Evolutionary conservation across 140 eudicot genomes (phyloP).

Genomic region (Cichorium intybus): DNA sequence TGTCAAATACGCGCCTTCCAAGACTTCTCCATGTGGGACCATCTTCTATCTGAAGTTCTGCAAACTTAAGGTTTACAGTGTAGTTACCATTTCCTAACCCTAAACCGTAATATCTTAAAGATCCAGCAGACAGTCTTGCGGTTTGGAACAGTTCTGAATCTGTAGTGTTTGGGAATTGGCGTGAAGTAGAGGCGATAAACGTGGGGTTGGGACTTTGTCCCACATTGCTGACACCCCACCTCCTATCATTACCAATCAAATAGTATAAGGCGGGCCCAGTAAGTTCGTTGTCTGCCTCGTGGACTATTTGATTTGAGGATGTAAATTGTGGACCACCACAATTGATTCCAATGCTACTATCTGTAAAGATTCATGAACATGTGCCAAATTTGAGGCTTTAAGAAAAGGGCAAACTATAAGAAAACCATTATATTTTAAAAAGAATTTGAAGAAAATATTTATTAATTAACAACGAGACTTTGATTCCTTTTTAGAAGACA

Average conservation of each 20-base stretch:
- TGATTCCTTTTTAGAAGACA: too few relatives aligned
- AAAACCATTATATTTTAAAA: too few relatives aligned
- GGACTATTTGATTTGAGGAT: constrained; percentile 23
- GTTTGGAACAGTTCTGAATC: too few relatives aligned
- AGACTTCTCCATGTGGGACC: too few relatives aligned
- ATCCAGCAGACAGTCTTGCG: too few relatives aligned
- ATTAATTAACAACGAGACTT: too few relatives aligned
- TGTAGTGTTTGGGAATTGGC: constrained; percentile 50
- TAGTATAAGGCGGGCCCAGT: constrained; percentile 63
- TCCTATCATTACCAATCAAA: constrained; percentile 29
- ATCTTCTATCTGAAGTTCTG: constrained; percentile 25
- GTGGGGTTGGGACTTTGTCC: constrained; percentile 40
- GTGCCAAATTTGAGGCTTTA: too few relatives aligned
- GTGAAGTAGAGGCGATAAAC: constrained; percentile 13
- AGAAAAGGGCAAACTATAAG: too few relatives aligned
- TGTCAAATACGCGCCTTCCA: constrained; percentile 16
- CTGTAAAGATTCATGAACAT: constrained; percentile 16
- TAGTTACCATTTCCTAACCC: constrained; percentile 79
- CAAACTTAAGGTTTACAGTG: constrained; percentile 64
- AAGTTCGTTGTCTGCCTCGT: constrained; percentile 46
- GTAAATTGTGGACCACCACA: constrained; percentile 71
- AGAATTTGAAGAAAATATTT: too few relatives aligned
- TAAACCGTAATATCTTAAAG: too few relatives aligned
- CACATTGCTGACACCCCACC: constrained; percentile 88
- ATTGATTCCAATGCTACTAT: constrained; percentile 46